Conservation (phyloP, 2,329 filamentous ascomycete species). For the Balansia obtecta region DNA sequence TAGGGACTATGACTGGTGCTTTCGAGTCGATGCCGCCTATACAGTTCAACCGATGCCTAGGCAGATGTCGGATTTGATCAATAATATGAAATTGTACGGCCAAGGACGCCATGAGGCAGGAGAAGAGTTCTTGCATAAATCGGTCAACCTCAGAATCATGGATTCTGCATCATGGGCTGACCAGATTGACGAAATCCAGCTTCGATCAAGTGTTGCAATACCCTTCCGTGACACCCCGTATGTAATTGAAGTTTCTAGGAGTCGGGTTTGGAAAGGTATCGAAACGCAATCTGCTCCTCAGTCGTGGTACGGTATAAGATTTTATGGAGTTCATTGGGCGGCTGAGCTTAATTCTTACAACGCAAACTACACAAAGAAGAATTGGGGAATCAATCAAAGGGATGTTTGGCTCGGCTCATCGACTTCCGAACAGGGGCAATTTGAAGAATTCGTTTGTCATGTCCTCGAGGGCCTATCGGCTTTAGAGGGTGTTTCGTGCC, state of each 20-base stretch:
- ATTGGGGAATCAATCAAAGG: constrained; percentile 18
- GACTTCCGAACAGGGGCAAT: constrained; percentile 14
- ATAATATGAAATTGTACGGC: constrained; percentile 10
- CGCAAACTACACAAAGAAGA: constrained; percentile 13
- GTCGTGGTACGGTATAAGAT: constrained; percentile 18
- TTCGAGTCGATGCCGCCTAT: constrained; percentile 18
- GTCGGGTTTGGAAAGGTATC: constrained; percentile 16
- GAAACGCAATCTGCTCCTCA: constrained; percentile 10
- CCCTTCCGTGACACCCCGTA: constrained; percentile 20
- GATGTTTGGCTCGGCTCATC: constrained; percentile 21
- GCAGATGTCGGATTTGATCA: constrained; percentile 11
- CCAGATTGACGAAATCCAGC: constrained; percentile 9
- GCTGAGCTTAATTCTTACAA: constrained; percentile 19
- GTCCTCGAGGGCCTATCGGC: constrained; percentile 20
- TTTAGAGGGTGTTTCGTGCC: constrained; percentile 1
- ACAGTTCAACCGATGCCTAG: constrained; percentile 9
- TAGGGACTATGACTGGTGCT: constrained; percentile 23
- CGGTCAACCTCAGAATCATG: not conserved
- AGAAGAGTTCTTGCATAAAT: not conserved
- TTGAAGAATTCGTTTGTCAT: constrained; percentile 18
- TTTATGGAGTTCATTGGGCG: constrained; percentile 25
- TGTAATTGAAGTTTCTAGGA: constrained; percentile 20
- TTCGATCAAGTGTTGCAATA: constrained; percentile 17
- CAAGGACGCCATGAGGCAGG: not conserved
- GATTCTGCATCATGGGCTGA: not conserved